These are phyloP conservation scores for Russula compacta DNA, from an alignment of 768 basidiomycete species.

Conservation along the genomic window DNA sequence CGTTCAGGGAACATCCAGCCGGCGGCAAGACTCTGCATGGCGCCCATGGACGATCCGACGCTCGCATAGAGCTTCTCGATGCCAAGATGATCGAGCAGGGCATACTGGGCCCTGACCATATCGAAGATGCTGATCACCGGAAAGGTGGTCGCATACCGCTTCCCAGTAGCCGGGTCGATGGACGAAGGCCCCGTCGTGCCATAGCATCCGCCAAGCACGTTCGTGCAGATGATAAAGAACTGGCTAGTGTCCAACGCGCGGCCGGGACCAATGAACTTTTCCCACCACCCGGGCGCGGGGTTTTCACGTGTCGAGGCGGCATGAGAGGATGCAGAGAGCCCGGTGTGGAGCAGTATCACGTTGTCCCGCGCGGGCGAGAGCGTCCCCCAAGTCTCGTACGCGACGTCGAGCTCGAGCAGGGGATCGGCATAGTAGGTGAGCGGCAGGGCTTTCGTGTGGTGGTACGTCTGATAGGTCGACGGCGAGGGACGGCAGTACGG, in stretches of 20 bases:
- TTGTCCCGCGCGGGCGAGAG: constrained; percentile 74
- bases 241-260: constrained; percentile 87
- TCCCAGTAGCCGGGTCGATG: constrained; percentile 54
- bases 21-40: constrained; percentile 95
- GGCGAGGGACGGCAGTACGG: constrained; percentile 76
- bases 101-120: constrained; percentile 93
- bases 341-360: constrained; percentile 91
- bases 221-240: constrained; percentile 92
- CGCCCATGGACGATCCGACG: constrained; percentile 95
- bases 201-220: constrained; percentile 95
- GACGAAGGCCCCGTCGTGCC: constrained; percentile 94
- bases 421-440: constrained; percentile 51
- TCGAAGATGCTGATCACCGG: constrained; percentile 92
- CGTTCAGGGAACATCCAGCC: constrained; percentile 86
- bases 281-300: constrained; percentile 92
- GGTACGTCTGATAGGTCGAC: constrained; percentile 60
- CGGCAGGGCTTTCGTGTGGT: constrained; percentile 50
- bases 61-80: constrained; percentile 85
- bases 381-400: constrained; percentile 97
- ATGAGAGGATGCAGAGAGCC: constrained; percentile 92
- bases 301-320: constrained; percentile 76
- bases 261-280: constrained; percentile 94
- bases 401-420: constrained; percentile 71
- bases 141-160: constrained; percentile 82
- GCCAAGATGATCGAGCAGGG: constrained; percentile 72